Evolutionary conservation across 139 green algal genomes (phyloP).

Genomic region (Zygnema cylindricum): DNA sequence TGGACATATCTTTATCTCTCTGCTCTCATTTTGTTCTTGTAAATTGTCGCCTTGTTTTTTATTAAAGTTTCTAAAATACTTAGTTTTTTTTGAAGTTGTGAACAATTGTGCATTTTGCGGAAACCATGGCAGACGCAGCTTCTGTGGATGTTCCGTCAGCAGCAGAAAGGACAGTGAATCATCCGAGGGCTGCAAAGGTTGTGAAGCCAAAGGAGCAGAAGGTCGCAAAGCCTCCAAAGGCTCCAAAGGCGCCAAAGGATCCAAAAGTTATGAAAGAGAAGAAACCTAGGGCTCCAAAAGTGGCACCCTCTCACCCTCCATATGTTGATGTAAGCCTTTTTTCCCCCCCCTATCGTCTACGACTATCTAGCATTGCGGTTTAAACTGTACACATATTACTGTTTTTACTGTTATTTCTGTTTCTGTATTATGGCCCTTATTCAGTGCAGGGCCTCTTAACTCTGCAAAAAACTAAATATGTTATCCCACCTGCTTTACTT

Average conservation of each 20-base stretch:
- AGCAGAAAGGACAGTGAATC: background rate
- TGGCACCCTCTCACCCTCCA: background rate
- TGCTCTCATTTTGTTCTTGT: too few species aligned
- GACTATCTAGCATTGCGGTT: background rate
- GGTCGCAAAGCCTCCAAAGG: background rate
- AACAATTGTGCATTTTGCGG: too few species aligned
- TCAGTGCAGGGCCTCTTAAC: background rate
- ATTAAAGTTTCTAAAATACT: too few species aligned
- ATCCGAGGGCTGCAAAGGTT: background rate
- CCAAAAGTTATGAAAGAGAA: constrained; percentile 8
- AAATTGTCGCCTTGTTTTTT: too few species aligned
- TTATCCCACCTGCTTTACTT: background rate
- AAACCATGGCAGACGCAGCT: background rate
- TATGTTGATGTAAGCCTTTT: constrained; percentile 7
- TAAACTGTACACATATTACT: background rate
- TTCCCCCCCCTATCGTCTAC: background rate
- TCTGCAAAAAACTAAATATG: background rate
- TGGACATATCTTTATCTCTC: too few species aligned
- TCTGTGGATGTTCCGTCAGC: background rate
- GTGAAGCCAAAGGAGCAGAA: background rate
- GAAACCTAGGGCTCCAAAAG: constrained; percentile 11
- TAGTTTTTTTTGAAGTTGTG: too few species aligned
- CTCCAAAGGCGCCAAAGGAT: background rate
- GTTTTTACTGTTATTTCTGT: background rate
- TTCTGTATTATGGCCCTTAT: background rate